phyloP scores from a whole-genome alignment of 352 stramenopile species.

The Halophytophthora polymorphica region DNA sequence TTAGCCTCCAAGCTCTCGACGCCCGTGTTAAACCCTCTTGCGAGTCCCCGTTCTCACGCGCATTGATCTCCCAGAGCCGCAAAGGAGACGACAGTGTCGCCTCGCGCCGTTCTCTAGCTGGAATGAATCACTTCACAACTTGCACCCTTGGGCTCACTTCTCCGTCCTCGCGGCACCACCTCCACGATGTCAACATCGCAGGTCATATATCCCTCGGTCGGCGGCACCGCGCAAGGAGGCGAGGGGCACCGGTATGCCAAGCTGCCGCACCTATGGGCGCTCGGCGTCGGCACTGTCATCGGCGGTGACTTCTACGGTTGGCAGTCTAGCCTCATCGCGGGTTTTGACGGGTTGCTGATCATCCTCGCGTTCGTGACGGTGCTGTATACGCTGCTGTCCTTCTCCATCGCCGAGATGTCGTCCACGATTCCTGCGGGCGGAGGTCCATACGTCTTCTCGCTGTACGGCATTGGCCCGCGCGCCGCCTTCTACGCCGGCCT shows the following conservation, averaged over 20 bases:
- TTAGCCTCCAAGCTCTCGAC: too few species aligned
- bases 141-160: slow-evolving; percentile 2
- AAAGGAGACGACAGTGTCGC: too few species aligned
- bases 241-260: slow-evolving; percentile 53
- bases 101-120: neutral
- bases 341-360: slow-evolving; percentile 58
- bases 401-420: slow-evolving; percentile 75
- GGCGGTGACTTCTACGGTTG: slow-evolving; percentile 68
- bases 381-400: slow-evolving; percentile 65
- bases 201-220: slow-evolving; percentile 13
- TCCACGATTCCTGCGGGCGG: slow-evolving; percentile 49
- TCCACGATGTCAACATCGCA: slow-evolving; percentile 9
- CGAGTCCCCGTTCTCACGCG: too few species aligned
- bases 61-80: too few species aligned
- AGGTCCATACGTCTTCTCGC: slow-evolving; percentile 68
- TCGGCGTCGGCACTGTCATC: slow-evolving; percentile 66
- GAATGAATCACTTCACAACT: slow-evolving; percentile 24
- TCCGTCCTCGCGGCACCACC: neutral
- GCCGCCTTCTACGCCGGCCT: slow-evolving; percentile 60
- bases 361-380: slow-evolving; percentile 59
- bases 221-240: slow-evolving; percentile 8
- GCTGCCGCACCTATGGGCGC: slow-evolving; percentile 58
- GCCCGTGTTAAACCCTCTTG: too few species aligned
- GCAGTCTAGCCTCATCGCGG: slow-evolving; percentile 54
- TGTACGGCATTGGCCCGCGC: slow-evolving; percentile 49